Evolutionary conservation across 2,329 filamentous ascomycete genomes (phyloP).

Genomic region (Phialophora tarda): DNA sequence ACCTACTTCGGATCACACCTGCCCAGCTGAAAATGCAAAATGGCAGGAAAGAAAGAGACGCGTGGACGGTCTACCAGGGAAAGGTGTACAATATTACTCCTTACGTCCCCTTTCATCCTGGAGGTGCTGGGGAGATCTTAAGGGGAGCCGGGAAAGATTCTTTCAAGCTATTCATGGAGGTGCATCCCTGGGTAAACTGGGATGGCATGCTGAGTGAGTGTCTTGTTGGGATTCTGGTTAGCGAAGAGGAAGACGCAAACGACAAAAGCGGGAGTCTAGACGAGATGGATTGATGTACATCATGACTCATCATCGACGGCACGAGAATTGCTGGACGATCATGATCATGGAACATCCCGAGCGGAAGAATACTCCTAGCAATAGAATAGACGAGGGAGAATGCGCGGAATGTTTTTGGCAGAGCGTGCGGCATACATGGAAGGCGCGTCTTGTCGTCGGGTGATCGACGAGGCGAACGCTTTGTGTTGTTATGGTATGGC

Average conservation of each 20-base stretch:
- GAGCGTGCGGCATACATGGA: background rate
- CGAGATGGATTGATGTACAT: slow-evolving; percentile 62
- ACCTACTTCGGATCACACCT: slow-evolving; percentile 75
- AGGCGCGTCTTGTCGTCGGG: background rate
- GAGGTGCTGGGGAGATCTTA: slow-evolving; percentile 68
- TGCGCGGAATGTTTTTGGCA: background rate
- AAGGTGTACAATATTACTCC: slow-evolving; percentile 94
- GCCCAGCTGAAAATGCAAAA: slow-evolving; percentile 77
- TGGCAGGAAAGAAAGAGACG: slow-evolving; percentile 81
- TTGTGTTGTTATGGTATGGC: background rate
- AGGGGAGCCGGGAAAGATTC: slow-evolving; percentile 71
- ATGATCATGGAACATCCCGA: background rate
- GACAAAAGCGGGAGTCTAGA: slow-evolving; percentile 52
- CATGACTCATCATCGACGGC: background rate
- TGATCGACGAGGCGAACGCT: background rate
- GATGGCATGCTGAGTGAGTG: slow-evolving; percentile 68
- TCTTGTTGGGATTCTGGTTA: slow-evolving; percentile 65
- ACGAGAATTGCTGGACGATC: background rate
- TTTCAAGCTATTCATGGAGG: slow-evolving; percentile 65
- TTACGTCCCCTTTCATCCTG: slow-evolving; percentile 89
- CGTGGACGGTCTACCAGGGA: slow-evolving; percentile 88
- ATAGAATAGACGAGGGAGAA: background rate
- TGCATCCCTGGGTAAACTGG: slow-evolving; percentile 73
- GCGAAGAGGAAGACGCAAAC: slow-evolving; percentile 53
- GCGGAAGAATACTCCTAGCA: background rate